phyloP scores from a whole-genome alignment of 129 eudicot genomes.

The Flaveria linearis region DNA sequence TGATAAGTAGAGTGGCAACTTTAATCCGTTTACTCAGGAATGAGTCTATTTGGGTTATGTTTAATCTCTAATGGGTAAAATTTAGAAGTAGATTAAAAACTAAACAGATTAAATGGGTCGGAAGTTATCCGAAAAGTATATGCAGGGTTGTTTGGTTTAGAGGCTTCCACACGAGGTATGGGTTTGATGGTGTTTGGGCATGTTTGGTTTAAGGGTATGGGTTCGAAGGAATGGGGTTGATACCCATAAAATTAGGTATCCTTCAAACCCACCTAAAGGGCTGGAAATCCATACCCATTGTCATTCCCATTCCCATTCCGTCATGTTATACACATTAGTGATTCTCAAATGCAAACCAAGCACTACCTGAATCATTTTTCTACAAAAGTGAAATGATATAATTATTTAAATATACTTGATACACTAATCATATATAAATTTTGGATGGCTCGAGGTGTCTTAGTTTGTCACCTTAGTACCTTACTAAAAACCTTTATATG shows the following conservation, averaged over 20 bases:
- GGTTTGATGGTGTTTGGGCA: background rate
- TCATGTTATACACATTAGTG: constrained; percentile 6
- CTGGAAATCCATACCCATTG: background rate
- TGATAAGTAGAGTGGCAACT: background rate
- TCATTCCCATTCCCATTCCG: background rate
- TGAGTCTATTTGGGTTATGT: background rate
- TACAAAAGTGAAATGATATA: background rate
- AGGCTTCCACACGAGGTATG: background rate
- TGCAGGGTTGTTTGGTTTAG: background rate
- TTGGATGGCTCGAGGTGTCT: background rate
- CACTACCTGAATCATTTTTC: background rate
- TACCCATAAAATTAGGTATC: background rate
- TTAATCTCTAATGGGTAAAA: background rate
- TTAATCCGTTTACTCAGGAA: background rate
- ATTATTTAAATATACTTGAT: background rate
- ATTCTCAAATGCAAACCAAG: background rate
- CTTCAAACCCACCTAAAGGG: constrained; percentile 1
- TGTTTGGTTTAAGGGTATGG: background rate
- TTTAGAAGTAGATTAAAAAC: background rate
- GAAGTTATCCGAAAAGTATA: background rate
- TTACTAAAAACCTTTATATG: too few relatives aligned
- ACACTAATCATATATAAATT: background rate
- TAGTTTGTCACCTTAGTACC: too few relatives aligned
- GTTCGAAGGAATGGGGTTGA: background rate
- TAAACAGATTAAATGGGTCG: background rate